These are phyloP conservation scores for Fusarium bulbicola DNA, from an alignment of 2,329 filamentous ascomycete genomes.

Conservation along the genomic window DNA sequence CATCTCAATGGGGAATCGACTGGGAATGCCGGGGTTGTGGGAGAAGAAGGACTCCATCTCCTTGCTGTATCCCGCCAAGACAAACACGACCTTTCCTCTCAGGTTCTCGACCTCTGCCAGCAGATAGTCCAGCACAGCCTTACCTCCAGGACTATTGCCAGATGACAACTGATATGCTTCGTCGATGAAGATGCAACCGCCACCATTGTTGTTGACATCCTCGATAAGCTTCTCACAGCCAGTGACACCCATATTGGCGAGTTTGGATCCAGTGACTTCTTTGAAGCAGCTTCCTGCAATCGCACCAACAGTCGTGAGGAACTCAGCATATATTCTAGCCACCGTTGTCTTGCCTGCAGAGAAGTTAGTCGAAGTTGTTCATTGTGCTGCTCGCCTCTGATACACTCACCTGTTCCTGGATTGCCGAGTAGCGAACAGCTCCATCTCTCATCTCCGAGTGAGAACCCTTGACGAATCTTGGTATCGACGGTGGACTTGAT, in stretches of 20 bases:
- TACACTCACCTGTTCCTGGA: slow-evolving; percentile 71
- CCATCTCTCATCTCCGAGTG: slow-evolving; percentile 67
- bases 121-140: slow-evolving; percentile 73
- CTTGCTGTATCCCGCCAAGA: slow-evolving; percentile 77
- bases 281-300: slow-evolving; percentile 68
- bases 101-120: slow-evolving; percentile 78
- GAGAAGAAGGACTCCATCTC: slow-evolving; percentile 81
- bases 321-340: slow-evolving; percentile 73
- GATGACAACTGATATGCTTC: slow-evolving; percentile 79
- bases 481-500: slow-evolving; percentile 73
- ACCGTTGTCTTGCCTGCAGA: slow-evolving; percentile 73
- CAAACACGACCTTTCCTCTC: slow-evolving; percentile 73
- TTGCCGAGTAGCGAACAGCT: slow-evolving; percentile 74
- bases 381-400: not conserved
- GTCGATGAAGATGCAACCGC: slow-evolving; percentile 80
- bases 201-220: slow-evolving; percentile 63
- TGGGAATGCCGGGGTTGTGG: slow-evolving; percentile 76
- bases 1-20: slow-evolving; percentile 72
- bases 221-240: slow-evolving; percentile 62
- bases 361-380: slow-evolving; percentile 6
- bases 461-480: slow-evolving; percentile 63
- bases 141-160: slow-evolving; percentile 65
- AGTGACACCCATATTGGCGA: slow-evolving; percentile 69
- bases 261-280: slow-evolving; percentile 73
- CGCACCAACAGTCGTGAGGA: slow-evolving; percentile 69